These are phyloP conservation scores for Ramalina peruviana DNA, from an alignment of 495 filamentous ascomycete species.

Conservation along the genomic window DNA sequence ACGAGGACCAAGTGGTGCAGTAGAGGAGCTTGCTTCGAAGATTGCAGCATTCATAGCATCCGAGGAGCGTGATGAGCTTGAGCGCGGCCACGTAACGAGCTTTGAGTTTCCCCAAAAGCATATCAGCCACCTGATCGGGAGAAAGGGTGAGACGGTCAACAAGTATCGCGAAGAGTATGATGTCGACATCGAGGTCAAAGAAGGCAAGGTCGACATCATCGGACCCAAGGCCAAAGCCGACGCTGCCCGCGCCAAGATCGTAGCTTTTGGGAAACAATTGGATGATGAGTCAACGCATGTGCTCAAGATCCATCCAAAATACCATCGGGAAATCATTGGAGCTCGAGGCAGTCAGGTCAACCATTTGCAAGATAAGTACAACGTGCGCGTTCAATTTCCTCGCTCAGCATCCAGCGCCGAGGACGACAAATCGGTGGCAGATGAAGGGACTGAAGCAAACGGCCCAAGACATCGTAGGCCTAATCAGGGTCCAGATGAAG, in stretches of 20 bases:
- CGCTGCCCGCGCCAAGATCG: conserved; percentile 62
- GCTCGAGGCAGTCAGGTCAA: conserved; percentile 51
- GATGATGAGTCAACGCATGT: conserved; percentile 77
- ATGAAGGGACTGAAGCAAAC: conserved; percentile 57
- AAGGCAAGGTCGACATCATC: conserved; percentile 57
- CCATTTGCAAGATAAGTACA: conserved; percentile 68
- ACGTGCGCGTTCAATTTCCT: conserved; percentile 89
- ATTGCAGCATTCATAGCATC: conserved; percentile 64
- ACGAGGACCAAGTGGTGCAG: conserved; percentile 57
- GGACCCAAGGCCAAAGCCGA: conserved; percentile 71
- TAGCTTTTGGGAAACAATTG: conserved; percentile 58
- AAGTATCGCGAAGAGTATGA: conserved; percentile 94
- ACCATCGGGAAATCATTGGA: conserved; percentile 64
- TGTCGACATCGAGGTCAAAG: conserved; percentile 83
- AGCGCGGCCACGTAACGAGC: conserved; percentile 66
- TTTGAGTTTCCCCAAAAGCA: conserved; percentile 94
- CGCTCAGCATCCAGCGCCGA: conserved; percentile 37
- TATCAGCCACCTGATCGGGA: conserved; percentile 85
- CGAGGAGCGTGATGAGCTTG: conserved; percentile 75
- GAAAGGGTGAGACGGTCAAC: conserved; percentile 82
- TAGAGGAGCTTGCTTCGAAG: conserved; percentile 55
- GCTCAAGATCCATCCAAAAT: conserved; percentile 78
- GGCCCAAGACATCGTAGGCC: conserved; percentile 40
- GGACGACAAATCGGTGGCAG: conserved; percentile 56
- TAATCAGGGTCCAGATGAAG: conserved; percentile 76